These are phyloP conservation scores for Verbascum thapsus DNA, from an alignment of 257 asterid genomes.

Conservation along the genomic window DNA sequence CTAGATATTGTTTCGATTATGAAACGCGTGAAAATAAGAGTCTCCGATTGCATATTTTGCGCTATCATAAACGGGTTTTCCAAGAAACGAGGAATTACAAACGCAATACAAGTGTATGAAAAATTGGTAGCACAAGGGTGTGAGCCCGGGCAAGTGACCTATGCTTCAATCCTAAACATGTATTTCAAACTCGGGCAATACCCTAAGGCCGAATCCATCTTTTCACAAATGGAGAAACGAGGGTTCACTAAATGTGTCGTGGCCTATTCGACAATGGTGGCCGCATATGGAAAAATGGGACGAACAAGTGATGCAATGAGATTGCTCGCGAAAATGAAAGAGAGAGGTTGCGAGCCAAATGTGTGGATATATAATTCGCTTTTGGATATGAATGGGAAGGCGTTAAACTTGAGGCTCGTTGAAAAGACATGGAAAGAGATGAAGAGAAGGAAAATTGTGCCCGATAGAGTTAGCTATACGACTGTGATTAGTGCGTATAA, in stretches of 20 bases:
- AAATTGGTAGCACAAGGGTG: slow-evolving; percentile 50
- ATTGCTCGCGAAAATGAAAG: slow-evolving; percentile 85
- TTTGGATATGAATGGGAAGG: slow-evolving; percentile 71
- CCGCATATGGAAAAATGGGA: slow-evolving; percentile 75
- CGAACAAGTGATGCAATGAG: slow-evolving; percentile 61
- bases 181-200: slow-evolving; percentile 63
- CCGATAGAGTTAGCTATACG: slow-evolving; percentile 81
- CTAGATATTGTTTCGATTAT: slow-evolving; percentile 51
- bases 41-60: slow-evolving; percentile 86
- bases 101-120: slow-evolving; percentile 59
- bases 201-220: slow-evolving; percentile 59
- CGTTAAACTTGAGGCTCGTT: slow-evolving; percentile 47
- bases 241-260: slow-evolving; percentile 78
- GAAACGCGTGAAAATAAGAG: slow-evolving; percentile 60
- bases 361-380: slow-evolving; percentile 92
- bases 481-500: slow-evolving; percentile 68
- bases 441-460: slow-evolving; percentile 59
- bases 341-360: slow-evolving; percentile 73
- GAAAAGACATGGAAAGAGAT: slow-evolving; percentile 90
- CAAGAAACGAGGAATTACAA: slow-evolving; percentile 51
- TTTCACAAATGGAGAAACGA: slow-evolving; percentile 61
- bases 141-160: slow-evolving; percentile 95
- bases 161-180: slow-evolving; percentile 60
- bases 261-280: slow-evolving; percentile 82
- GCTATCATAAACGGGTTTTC: slow-evolving; percentile 80